Base-by-base conservation (phyloP, 23 red algal genomes). In the Cyanidium caldarium region DNA sequence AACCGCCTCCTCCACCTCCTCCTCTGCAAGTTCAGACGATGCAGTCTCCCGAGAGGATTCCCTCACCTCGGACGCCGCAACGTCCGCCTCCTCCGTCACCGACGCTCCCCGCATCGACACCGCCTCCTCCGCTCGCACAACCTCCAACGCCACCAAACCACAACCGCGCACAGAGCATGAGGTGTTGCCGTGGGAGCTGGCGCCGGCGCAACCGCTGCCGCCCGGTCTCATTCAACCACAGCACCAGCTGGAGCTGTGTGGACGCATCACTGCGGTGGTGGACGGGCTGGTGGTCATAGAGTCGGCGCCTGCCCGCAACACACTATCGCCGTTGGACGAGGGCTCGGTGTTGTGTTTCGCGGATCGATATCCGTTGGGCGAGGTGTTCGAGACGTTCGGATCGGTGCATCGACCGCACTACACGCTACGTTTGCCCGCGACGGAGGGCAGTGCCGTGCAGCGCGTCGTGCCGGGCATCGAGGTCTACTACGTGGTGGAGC, bases 371-470 rank as follows among this genome's bases (percentile, higher is more conserved):
- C 51, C 51, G 51, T 28, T 61, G 23, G 51, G 51, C 5, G 19
- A 28, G 7, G 51, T 61, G 51, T 61, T 61, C 51, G 51, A 61
- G 51, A 25, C 31, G 23, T 61, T 61, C 51, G 51, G 51, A 21
- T 12, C 51, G 23, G 51, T 61, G 51, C 51, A 61, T 28, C 51
- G 51, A 10, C 51, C 51, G 21, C 7, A 28, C 10, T 61, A 61
- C 31, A 28, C 31, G 10, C 13, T 61, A 28, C 51, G 51, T 5
- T 10, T 61, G 31, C 10, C 19, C 31, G 13, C 51, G 5, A 16
- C 7, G 51, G 51, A 61, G 19, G 21, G 3, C 19, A 28, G n/a
- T 16, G 10, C 31, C 7, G 7, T 16, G 3, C 7, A 28, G 7
- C 5, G 5, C 5, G 5, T 61, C 5, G n/a, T 10, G 51, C 7